These are phyloP conservation scores for Trametes gibbosa DNA, from an alignment of 768 basidiomycete genomes.

Conservation along the genomic window DNA sequence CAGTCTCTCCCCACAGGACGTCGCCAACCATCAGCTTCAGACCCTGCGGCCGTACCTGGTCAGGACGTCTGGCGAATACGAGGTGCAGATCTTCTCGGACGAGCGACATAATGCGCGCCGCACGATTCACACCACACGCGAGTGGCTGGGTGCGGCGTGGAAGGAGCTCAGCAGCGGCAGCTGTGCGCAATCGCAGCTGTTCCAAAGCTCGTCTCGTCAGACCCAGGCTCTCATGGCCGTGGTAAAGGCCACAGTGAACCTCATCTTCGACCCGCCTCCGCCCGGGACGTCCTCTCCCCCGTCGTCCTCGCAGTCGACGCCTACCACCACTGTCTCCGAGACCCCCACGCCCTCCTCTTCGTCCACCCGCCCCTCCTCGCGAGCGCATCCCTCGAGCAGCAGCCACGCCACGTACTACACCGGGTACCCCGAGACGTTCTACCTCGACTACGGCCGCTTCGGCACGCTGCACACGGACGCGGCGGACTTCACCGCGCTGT, in stretches of 20 bases:
- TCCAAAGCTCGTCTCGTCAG: constrained; percentile 27
- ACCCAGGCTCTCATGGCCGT: constrained; percentile 32
- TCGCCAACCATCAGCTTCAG: constrained; percentile 94
- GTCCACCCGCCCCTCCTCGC: constrained; percentile 41
- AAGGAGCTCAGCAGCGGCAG: constrained; percentile 25
- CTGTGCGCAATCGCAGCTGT: constrained; percentile 1
- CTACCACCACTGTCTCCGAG: constrained; percentile 10
- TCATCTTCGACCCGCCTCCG: constrained; percentile 28
- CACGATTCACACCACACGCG: constrained; percentile 52
- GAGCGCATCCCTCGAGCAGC: constrained; percentile 26
- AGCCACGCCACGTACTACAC: constrained; percentile 33
- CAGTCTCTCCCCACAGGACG: constrained; percentile 55
- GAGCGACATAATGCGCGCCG: constrained; percentile 34
- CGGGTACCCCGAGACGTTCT: constrained; percentile 72
- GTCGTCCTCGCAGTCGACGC: constrained; percentile 2
- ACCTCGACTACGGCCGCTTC: constrained; percentile 75
- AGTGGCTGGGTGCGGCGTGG: constrained; percentile 63
- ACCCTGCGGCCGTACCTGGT: constrained; percentile 89
- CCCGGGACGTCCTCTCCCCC: constrained; percentile 1
- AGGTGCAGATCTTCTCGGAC: constrained; percentile 72
- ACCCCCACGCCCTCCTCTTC: constrained; percentile 71
- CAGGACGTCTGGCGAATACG: constrained; percentile 74
- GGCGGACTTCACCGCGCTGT: constrained; percentile 68
- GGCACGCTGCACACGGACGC: constrained; percentile 66
- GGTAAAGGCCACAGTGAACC: constrained; percentile 23